phyloP scores from a whole-genome alignment of 371 early-diverging fungal species.

The Synchytrium microbalum region DNA sequence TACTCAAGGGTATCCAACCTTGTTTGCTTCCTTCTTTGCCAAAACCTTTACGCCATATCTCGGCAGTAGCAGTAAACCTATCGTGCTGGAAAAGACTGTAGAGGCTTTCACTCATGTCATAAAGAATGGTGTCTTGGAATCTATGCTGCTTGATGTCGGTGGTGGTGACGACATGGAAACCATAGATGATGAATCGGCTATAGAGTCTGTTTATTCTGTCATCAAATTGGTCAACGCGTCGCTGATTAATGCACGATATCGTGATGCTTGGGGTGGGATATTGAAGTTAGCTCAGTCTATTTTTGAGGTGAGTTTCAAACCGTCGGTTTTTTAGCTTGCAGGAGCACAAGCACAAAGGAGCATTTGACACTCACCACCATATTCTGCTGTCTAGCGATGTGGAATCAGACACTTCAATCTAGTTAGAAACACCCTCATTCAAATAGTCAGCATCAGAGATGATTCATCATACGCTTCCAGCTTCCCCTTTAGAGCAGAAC shows the following conservation, averaged over 20 bases:
- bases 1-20: slow-evolving; percentile 28
- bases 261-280: slow-evolving; percentile 74
- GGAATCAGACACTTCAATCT: slow-evolving; percentile 55
- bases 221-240: slow-evolving; percentile 17
- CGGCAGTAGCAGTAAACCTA: slow-evolving; percentile 42
- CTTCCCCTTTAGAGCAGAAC: slow-evolving; percentile 75
- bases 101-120: slow-evolving; percentile 62
- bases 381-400: slow-evolving; percentile 36
- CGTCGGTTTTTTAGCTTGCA: not conserved
- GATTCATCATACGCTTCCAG: slow-evolving; percentile 47
- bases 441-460: slow-evolving; percentile 73
- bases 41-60: slow-evolving; percentile 67
- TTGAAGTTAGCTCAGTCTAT: slow-evolving; percentile 67
- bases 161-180: not conserved
- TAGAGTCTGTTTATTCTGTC: slow-evolving; percentile 11
- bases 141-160: slow-evolving; percentile 4
- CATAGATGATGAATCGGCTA: slow-evolving; percentile 3
- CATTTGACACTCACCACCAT: not conserved
- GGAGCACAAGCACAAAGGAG: not conserved
- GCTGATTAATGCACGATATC: slow-evolving; percentile 54
- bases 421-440: slow-evolving; percentile 52
- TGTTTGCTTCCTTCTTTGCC: slow-evolving; percentile 46
- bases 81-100: slow-evolving; percentile 34
- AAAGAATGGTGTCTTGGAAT: slow-evolving; percentile 37
- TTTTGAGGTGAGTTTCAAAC: slow-evolving; percentile 38